These are phyloP conservation scores for Taphrina deformans DNA, from an alignment of 1,139 yeast genomes.

Conservation along the genomic window DNA sequence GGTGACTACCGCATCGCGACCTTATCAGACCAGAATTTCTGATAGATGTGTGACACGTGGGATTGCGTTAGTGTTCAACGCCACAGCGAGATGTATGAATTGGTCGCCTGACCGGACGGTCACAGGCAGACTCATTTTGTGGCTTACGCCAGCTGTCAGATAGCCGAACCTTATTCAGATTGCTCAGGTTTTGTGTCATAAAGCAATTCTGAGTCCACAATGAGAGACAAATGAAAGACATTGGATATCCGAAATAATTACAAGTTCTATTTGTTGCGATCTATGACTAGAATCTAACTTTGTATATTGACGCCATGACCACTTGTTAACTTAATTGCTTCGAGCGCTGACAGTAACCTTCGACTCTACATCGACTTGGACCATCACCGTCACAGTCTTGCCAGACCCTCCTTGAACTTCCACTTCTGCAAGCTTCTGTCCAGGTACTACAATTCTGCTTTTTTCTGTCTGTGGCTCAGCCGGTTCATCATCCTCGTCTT, in stretches of 20 bases:
- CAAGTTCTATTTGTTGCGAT: neutral
- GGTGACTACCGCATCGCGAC: neutral
- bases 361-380: slow-evolving; percentile 84
- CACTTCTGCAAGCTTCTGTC: slow-evolving; percentile 68
- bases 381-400: slow-evolving; percentile 69
- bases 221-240: too few relatives aligned
- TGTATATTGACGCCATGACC: neutral
- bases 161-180: neutral
- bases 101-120: too few relatives aligned
- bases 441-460: slow-evolving; percentile 69
- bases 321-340: slow-evolving; percentile 43
- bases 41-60: slow-evolving; percentile 1
- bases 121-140: neutral
- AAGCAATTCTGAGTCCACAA: too few relatives aligned
- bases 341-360: slow-evolving; percentile 80
- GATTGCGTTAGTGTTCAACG: neutral
- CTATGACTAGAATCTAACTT: neutral
- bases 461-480: slow-evolving; percentile 75
- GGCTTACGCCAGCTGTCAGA: neutral
- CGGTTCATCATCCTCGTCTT: slow-evolving; percentile 53
- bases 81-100: too few relatives aligned
- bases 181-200: too few relatives aligned
- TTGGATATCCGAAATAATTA: too few relatives aligned
- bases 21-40: too few relatives aligned
- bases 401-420: slow-evolving; percentile 71